These are phyloP conservation scores for Endothia cerciana DNA, from an alignment of 2,329 filamentous ascomycete genomes.

Conservation along the genomic window DNA sequence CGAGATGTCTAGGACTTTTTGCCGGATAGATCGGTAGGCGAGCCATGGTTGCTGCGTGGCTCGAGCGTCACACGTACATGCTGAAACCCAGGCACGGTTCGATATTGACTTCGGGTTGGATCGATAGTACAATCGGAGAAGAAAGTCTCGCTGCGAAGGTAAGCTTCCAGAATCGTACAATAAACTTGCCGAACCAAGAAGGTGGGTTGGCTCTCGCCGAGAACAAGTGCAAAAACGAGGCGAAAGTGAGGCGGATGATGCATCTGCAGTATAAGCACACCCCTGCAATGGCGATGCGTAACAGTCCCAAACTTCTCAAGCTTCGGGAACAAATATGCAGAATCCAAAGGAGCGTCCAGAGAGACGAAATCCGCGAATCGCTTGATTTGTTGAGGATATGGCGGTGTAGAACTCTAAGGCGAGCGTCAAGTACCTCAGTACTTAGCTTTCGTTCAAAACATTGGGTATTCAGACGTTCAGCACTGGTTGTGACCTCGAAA, in stretches of 20 bases:
- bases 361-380: neutral
- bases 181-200: neutral
- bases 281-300: too few relatives aligned
- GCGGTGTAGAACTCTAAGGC: neutral
- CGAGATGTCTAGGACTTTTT: neutral
- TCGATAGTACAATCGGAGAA: neutral
- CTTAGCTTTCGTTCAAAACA: neutral
- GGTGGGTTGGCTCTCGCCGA: neutral
- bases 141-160: neutral
- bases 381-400: neutral
- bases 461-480: too few relatives aligned
- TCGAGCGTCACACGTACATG: neutral
- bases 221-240: neutral
- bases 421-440: neutral
- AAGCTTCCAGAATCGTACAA: neutral
- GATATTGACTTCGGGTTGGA: neutral
- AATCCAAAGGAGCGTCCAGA: neutral
- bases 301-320: neutral
- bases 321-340: neutral
- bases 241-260: constrained; percentile 4
- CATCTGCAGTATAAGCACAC: too few relatives aligned
- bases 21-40: neutral
- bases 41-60: neutral
- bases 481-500: too few relatives aligned
- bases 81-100: neutral